These are phyloP conservation scores for Ceratocystiopsis minuta DNA, from an alignment of 2,329 filamentous ascomycete species.

Conservation along the genomic window DNA sequence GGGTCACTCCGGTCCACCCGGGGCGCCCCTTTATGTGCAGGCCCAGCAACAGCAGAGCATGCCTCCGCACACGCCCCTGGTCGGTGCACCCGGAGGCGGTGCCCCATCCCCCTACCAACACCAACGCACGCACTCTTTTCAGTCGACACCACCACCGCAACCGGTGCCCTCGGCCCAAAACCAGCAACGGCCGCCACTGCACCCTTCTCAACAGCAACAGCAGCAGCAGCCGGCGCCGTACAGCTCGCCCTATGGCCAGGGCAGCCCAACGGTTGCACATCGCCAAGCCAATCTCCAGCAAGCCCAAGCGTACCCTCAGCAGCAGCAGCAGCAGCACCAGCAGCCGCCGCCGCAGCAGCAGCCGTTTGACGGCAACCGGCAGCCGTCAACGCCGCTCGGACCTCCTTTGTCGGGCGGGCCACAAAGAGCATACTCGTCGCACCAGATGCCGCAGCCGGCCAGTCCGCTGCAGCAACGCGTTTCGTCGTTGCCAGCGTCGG, in stretches of 20 bases:
- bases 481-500: constrained; percentile 10
- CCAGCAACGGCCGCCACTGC: too few species aligned
- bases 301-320: neutral
- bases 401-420: constrained; percentile 26
- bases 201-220: constrained; percentile 12
- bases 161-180: neutral
- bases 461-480: constrained; percentile 43
- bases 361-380: constrained; percentile 26
- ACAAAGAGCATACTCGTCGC: constrained; percentile 13
- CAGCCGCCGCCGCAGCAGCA: constrained; percentile 1
- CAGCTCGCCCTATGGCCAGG: constrained; percentile 30
- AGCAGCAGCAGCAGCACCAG: constrained; percentile 1
- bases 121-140: constrained; percentile 37
- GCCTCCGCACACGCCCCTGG: constrained; percentile 29
- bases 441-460: neutral
- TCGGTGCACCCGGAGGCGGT: too few species aligned
- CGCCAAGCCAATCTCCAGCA: constrained; percentile 26
- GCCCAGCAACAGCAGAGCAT: constrained; percentile 15
- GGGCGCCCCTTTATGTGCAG: constrained; percentile 21
- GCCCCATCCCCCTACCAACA: constrained; percentile 18
- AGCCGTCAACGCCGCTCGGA: constrained; percentile 35
- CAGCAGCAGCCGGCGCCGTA: constrained; percentile 17
- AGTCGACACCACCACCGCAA: constrained; percentile 31
- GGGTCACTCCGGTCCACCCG: constrained; percentile 16
- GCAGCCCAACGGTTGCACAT: constrained; percentile 31